Conservation (phyloP, 2,329 filamentous ascomycete genomes). For the Sporothrix phasma region DNA sequence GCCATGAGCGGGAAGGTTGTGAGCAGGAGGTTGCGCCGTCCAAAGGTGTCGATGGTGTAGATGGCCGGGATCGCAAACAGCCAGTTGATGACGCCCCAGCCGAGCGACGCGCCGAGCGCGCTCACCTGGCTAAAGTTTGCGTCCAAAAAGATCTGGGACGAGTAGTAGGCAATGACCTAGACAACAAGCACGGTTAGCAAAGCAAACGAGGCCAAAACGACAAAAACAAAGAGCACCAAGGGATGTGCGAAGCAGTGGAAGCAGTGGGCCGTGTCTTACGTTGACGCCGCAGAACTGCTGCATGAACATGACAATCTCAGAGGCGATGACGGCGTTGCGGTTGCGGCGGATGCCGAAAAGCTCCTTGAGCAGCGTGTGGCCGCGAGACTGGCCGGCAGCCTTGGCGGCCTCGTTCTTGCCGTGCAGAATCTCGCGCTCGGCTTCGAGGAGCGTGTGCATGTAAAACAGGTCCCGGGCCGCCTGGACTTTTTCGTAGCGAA, state of each 20-base stretch:
- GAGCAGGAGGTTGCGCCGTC: conserved; percentile 52
- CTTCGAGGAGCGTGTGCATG: conserved; percentile 47
- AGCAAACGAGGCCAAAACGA: not conserved
- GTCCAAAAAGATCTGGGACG: conserved; percentile 49
- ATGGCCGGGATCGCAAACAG: conserved; percentile 53
- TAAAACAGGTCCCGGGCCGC: conserved; percentile 48
- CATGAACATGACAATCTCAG: conserved; percentile 57
- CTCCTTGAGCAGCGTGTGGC: conserved; percentile 43
- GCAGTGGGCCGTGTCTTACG: not conserved
- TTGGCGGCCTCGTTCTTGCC: not conserved
- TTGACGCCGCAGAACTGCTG: conserved; percentile 45
- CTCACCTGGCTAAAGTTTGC: conserved; percentile 40
- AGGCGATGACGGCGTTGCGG: conserved; percentile 49
- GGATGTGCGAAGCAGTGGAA: not conserved
- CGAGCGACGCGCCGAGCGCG: conserved; percentile 51
- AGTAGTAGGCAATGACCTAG: conserved; percentile 42
- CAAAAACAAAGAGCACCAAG: not conserved
- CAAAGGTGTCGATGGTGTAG: conserved; percentile 59
- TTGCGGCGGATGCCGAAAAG: conserved; percentile 52
- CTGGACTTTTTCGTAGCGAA: conserved; percentile 43
- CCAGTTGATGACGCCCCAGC: conserved; percentile 56
- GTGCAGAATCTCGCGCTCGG: conserved; percentile 40
- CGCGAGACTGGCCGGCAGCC: conserved; percentile 26
- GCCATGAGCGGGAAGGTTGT: conserved; percentile 57
- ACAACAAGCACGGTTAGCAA: not conserved